A percentile compares a stretch with the other conserved stretches of the same genome.
phyloP scores from a whole-genome alignment of 2,329 filamentous ascomycete genomes.

The Aspergillus sp. region DNA sequence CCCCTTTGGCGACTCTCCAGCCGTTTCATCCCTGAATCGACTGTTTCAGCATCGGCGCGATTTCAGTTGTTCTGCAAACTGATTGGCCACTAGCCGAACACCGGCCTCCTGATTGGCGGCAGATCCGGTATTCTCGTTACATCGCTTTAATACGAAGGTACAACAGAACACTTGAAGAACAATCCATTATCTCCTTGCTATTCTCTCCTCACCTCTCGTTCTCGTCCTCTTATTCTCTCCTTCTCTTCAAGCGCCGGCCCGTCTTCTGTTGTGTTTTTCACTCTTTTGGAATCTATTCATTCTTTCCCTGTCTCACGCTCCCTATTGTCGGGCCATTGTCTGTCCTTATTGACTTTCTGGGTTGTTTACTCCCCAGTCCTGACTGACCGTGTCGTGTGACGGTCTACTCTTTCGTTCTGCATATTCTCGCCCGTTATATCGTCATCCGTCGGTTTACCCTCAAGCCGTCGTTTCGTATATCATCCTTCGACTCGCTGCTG shows the following conservation, averaged over 20 bases:
- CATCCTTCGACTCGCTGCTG: slow-evolving; percentile 24
- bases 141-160: not conserved
- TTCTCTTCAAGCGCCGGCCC: slow-evolving; percentile 5
- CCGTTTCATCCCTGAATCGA: slow-evolving; percentile 11
- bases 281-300: slow-evolving; percentile 11
- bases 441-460: slow-evolving; percentile 13
- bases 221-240: too few species aligned
- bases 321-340: slow-evolving; percentile 1
- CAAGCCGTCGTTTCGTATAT: slow-evolving; percentile 9
- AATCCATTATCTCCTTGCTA: slow-evolving; percentile 4
- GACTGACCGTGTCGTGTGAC: slow-evolving; percentile 17
- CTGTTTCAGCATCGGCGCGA: slow-evolving; percentile 9
- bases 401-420: not conserved
- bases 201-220: not conserved
- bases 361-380: not conserved
- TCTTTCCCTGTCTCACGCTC: not conserved
- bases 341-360: slow-evolving; percentile 9
- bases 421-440: not conserved
- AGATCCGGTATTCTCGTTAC: slow-evolving; percentile 5
- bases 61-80: not conserved
- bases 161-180: not conserved
- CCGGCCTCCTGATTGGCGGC: slow-evolving; percentile 7
- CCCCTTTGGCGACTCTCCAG: not conserved
- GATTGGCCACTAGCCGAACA: not conserved
- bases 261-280: slow-evolving; percentile 7